Percentiles rank a stretch among this genome's conserved stretches.
phyloP scores from a whole-genome alignment of 1,284 basidiomycete genomes.

The Trichosporon ovoides region DNA sequence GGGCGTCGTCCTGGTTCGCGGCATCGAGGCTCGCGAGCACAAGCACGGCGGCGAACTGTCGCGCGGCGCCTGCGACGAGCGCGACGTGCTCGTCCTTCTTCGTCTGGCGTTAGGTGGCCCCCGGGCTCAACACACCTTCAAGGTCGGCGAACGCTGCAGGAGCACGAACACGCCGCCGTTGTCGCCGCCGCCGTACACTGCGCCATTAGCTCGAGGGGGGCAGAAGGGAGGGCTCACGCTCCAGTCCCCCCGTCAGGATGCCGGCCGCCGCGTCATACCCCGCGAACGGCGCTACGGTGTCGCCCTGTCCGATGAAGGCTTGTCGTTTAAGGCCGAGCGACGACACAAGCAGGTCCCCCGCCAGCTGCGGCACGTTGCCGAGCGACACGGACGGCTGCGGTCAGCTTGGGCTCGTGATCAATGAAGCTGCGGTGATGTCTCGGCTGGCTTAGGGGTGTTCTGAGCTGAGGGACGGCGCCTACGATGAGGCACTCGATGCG shows the following conservation, averaged over 20 bases:
- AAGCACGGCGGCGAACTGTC: slow-evolving; percentile 54
- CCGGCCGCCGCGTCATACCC: slow-evolving; percentile 60
- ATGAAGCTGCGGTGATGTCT: slow-evolving; percentile 55
- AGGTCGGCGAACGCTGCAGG: slow-evolving; percentile 63
- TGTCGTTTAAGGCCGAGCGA: slow-evolving; percentile 59
- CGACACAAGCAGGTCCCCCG: slow-evolving; percentile 65
- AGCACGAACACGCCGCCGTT: slow-evolving; percentile 13
- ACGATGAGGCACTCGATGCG: too few relatives aligned
- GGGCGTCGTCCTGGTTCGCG: slow-evolving; percentile 64
- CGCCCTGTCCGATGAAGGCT: slow-evolving; percentile 58
- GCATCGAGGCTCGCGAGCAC: slow-evolving; percentile 69
- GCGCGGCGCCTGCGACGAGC: slow-evolving; percentile 57
- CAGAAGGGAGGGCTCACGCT: slow-evolving; percentile 57
- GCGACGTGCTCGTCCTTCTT: slow-evolving; percentile 64
- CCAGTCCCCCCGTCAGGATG: slow-evolving; percentile 65
- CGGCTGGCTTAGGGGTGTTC: too few relatives aligned
- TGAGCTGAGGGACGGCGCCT: too few relatives aligned
- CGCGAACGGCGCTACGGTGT: slow-evolving; percentile 61
- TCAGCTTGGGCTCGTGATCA: slow-evolving; percentile 78
- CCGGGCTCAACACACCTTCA: slow-evolving; percentile 55
- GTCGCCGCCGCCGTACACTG: slow-evolving; percentile 15
- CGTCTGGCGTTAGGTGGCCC: slow-evolving; percentile 48
- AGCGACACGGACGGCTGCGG: slow-evolving; percentile 69
- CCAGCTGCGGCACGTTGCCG: slow-evolving; percentile 70
- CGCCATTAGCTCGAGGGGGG: background rate